These are phyloP conservation scores for Cornus florida DNA, from an alignment of 148 eudicot species.

Conservation along the genomic window DNA sequence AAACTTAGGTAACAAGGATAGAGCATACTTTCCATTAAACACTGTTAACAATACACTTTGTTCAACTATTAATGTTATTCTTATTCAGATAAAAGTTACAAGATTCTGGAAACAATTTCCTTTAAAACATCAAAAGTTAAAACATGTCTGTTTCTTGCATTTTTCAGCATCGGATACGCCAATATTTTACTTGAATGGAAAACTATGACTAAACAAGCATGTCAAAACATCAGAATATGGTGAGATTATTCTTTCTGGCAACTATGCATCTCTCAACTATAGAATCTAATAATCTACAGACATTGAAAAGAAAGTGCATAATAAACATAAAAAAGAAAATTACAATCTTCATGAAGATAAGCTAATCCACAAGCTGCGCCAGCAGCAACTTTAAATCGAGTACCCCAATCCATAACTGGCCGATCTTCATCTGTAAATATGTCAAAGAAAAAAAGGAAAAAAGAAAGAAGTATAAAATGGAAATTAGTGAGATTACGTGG, in stretches of 20 bases:
- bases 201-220: slow-evolving; percentile 2
- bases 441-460: background rate
- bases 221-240: background rate
- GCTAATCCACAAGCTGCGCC: slow-evolving; percentile 87
- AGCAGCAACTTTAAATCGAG: slow-evolving; percentile 73
- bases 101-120: background rate
- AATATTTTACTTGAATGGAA: background rate
- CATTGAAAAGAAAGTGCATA: background rate
- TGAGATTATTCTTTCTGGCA: background rate
- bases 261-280: background rate
- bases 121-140: no score
- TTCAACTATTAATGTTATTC: background rate
- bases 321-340: slow-evolving; percentile 18
- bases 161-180: slow-evolving; percentile 2
- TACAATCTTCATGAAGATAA: slow-evolving; percentile 88
- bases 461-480: background rate
- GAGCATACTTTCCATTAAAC: background rate
- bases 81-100: background rate
- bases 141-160: background rate
- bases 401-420: slow-evolving; percentile 76
- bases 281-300: background rate
- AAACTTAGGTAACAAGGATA: background rate
- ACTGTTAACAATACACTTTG: no score
- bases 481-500: background rate
- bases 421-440: slow-evolving; percentile 52